These are phyloP conservation scores for Sporodiniella umbellata DNA, from an alignment of 371 early-diverging fungal species.

Conservation along the genomic window DNA sequence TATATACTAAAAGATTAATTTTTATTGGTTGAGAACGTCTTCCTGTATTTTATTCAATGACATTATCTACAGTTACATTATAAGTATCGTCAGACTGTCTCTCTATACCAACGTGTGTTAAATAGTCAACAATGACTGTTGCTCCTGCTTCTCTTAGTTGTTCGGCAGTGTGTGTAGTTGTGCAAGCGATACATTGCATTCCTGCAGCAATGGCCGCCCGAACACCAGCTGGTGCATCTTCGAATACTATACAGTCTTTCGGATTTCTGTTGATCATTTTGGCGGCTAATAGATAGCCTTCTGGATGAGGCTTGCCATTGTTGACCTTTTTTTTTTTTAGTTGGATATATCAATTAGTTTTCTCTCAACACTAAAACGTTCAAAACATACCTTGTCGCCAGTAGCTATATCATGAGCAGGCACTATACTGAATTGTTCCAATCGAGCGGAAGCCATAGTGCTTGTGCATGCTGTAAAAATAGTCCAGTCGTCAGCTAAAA, in stretches of 20 bases:
- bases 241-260: conserved; percentile 63
- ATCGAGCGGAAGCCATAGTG: conserved; percentile 32
- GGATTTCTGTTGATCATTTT: conserved; percentile 40
- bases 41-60: conserved; percentile 1
- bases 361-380: background rate
- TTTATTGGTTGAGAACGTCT: no score
- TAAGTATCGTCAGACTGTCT: conserved; percentile 14
- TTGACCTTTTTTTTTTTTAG: conserved; percentile 24
- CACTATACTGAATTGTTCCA: conserved; percentile 29
- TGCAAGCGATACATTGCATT: conserved; percentile 55
- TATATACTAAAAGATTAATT: no score
- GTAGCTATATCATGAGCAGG: conserved; percentile 35
- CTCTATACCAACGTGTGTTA: conserved; percentile 46
- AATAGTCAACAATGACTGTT: conserved; percentile 42
- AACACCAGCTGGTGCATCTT: conserved; percentile 69
- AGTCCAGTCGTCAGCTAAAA: conserved; percentile 24
- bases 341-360: background rate
- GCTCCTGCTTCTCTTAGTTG: conserved; percentile 61
- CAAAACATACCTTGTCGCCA: conserved; percentile 26
- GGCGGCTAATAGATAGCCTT: conserved; percentile 59
- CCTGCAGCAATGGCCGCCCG: conserved; percentile 56
- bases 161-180: conserved; percentile 54
- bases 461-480: conserved; percentile 37
- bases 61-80: background rate
- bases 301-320: conserved; percentile 65